phyloP scores from a whole-genome alignment of 108 stramenopile genomes.

The Thalassiosira profunda region DNA sequence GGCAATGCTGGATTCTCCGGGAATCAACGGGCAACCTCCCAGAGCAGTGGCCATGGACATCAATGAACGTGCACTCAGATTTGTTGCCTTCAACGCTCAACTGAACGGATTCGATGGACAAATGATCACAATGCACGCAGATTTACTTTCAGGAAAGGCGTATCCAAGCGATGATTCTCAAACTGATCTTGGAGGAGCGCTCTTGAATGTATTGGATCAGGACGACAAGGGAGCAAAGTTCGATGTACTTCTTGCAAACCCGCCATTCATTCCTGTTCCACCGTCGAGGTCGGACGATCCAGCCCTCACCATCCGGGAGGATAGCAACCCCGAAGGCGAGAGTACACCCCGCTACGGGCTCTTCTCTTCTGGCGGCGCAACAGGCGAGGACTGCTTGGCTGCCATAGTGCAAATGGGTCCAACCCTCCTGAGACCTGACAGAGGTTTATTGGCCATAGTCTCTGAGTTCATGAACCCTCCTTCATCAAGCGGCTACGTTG shows the following conservation, averaged over 20 bases:
- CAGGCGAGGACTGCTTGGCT: slow-evolving; percentile 68
- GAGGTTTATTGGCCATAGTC: slow-evolving; percentile 63
- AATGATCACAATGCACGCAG: slow-evolving; percentile 30
- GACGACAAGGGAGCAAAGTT: slow-evolving; percentile 23
- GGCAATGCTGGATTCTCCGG: slow-evolving; percentile 27
- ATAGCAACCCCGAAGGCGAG: neutral
- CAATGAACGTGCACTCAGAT: slow-evolving; percentile 71
- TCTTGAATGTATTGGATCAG: slow-evolving; percentile 4
- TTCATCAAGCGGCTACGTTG: neutral
- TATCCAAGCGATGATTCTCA: neutral
- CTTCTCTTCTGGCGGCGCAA: slow-evolving; percentile 75
- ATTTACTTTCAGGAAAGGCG: slow-evolving; percentile 28
- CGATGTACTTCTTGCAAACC: slow-evolving; percentile 82
- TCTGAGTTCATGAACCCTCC: slow-evolving; percentile 84
- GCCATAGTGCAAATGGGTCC: slow-evolving; percentile 58
- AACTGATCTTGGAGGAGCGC: neutral
- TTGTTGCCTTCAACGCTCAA: slow-evolving; percentile 63
- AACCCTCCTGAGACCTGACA: slow-evolving; percentile 15
- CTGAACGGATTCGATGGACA: slow-evolving; percentile 57
- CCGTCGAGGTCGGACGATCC: slow-evolving; percentile 30
- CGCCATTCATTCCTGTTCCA: slow-evolving; percentile 92
- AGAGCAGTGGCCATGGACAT: slow-evolving; percentile 64
- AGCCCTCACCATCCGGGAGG: slow-evolving; percentile 20
- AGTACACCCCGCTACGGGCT: slow-evolving; percentile 59
- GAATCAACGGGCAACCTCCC: too few relatives aligned